phyloP scores from a whole-genome alignment of 2,329 filamentous ascomycete genomes.

The Aspergillus sp. region DNA sequence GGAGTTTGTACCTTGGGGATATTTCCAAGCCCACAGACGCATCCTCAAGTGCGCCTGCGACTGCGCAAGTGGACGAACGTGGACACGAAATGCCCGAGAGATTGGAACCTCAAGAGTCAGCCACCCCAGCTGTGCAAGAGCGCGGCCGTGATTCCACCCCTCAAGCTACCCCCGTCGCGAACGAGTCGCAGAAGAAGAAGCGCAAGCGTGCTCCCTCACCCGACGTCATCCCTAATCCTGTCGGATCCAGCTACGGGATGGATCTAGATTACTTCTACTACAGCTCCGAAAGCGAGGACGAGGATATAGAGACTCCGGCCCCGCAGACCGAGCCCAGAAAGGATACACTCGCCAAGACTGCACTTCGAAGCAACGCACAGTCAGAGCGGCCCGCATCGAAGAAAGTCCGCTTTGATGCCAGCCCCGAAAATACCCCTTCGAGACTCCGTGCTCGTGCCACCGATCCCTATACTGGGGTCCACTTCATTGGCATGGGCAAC shows the following conservation, averaged over 20 bases:
- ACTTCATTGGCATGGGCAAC: constrained; percentile 29
- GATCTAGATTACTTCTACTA: constrained; percentile 44
- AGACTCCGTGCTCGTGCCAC: constrained; percentile 34
- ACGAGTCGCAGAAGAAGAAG: constrained; percentile 33
- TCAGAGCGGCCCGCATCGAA: constrained; percentile 30
- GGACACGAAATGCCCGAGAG: constrained; percentile 7
- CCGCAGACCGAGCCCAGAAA: constrained; percentile 20
- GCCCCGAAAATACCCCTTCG: constrained; percentile 40
- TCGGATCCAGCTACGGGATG: constrained; percentile 47
- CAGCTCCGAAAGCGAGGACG: constrained; percentile 38
- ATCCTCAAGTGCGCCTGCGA: constrained; percentile 1
- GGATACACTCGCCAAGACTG: constrained; percentile 17
- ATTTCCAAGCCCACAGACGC: constrained; percentile 14
- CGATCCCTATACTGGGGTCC: constrained; percentile 28
- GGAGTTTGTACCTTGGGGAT: constrained; percentile 27
- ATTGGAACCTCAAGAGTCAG: neutral
- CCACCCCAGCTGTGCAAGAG: neutral
- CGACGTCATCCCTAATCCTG: constrained; percentile 48
- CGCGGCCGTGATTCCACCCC: constrained; percentile 13
- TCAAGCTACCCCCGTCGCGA: constrained; percentile 2
- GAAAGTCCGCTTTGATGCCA: constrained; percentile 41
- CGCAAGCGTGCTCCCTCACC: constrained; percentile 47
- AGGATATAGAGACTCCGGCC: constrained; percentile 20
- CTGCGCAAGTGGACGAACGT: neutral
- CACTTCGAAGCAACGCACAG: constrained; percentile 23